phyloP scores from a whole-genome alignment of 371 early-diverging fungal species.

The Enterocytospora artemiae region DNA sequence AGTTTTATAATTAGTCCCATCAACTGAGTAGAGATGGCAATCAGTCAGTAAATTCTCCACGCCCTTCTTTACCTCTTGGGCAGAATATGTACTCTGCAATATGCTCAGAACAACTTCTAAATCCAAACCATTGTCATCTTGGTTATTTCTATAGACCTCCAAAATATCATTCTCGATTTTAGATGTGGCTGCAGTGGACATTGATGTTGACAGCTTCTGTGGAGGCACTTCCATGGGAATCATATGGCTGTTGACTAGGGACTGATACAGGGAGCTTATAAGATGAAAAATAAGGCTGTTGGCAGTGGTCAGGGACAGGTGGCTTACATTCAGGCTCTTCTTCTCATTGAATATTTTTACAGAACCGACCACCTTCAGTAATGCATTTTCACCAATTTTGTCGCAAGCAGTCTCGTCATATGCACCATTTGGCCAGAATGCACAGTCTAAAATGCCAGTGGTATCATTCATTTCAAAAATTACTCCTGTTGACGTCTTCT shows the following conservation, averaged over 20 bases:
- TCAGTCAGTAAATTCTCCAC: slow-evolving; percentile 39
- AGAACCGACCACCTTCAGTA: slow-evolving; percentile 38
- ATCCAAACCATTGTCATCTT: slow-evolving; percentile 45
- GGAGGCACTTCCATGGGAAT: neutral
- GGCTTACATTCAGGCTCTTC: slow-evolving; percentile 26
- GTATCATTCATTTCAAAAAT: slow-evolving; percentile 43
- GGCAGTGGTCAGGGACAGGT: slow-evolving; percentile 22
- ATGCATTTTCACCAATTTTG: slow-evolving; percentile 19
- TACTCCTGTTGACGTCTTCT: slow-evolving; percentile 26
- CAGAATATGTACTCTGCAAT: slow-evolving; percentile 38
- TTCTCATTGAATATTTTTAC: slow-evolving; percentile 34
- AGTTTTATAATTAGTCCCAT: slow-evolving; percentile 38
- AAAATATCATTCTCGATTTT: slow-evolving; percentile 48
- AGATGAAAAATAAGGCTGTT: slow-evolving; percentile 42
- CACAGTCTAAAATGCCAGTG: slow-evolving; percentile 36
- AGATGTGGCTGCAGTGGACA: neutral
- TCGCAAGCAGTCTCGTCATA: slow-evolving; percentile 23
- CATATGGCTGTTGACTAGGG: slow-evolving; percentile 23
- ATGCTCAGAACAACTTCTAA: slow-evolving; percentile 41
- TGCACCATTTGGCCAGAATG: slow-evolving; percentile 40
- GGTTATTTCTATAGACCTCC: slow-evolving; percentile 40
- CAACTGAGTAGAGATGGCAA: slow-evolving; percentile 39
- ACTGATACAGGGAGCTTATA: slow-evolving; percentile 23
- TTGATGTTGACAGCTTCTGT: slow-evolving; percentile 1
- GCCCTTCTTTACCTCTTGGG: slow-evolving; percentile 30